phyloP scores from a whole-genome alignment of 2,329 filamentous ascomycete species.

The Cytospora piceicola region DNA sequence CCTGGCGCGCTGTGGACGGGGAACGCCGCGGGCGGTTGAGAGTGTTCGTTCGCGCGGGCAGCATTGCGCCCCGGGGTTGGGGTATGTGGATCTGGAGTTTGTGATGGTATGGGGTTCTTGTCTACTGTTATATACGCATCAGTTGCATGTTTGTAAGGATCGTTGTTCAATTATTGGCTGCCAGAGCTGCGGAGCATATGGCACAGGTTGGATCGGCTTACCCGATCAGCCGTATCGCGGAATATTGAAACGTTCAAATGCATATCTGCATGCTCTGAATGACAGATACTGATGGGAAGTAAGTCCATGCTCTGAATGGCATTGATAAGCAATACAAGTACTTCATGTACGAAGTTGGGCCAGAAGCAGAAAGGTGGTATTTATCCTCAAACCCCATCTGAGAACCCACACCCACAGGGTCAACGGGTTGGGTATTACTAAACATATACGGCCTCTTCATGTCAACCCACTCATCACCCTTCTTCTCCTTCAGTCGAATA shows the following conservation, averaged over 20 bases:
- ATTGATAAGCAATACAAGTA: not conserved
- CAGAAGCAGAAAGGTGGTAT: constrained; percentile 17
- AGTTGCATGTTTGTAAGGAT: not conserved
- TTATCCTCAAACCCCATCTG: constrained; percentile 8
- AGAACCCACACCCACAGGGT: constrained; percentile 17
- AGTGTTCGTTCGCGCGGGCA: not conserved
- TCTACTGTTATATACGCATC: not conserved
- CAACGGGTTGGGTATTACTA: constrained; percentile 18
- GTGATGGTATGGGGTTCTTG: not conserved
- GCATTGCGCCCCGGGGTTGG: no score
- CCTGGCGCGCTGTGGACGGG: not conserved
- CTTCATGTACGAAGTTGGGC: not conserved
- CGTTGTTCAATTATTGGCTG: not conserved
- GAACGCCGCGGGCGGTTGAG: not conserved
- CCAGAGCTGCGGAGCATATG: not conserved
- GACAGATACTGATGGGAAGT: not conserved
- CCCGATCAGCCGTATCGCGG: not conserved
- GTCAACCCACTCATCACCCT: constrained; percentile 10
- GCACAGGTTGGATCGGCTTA: no score
- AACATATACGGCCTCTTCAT: constrained; percentile 9
- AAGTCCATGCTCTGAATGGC: not conserved
- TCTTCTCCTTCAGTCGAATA: not conserved
- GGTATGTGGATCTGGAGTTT: no score
- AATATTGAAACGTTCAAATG: not conserved
- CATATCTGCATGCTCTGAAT: not conserved